phyloP scores from a whole-genome alignment of 768 basidiomycete species.

The Lactarius sanguifluus region DNA sequence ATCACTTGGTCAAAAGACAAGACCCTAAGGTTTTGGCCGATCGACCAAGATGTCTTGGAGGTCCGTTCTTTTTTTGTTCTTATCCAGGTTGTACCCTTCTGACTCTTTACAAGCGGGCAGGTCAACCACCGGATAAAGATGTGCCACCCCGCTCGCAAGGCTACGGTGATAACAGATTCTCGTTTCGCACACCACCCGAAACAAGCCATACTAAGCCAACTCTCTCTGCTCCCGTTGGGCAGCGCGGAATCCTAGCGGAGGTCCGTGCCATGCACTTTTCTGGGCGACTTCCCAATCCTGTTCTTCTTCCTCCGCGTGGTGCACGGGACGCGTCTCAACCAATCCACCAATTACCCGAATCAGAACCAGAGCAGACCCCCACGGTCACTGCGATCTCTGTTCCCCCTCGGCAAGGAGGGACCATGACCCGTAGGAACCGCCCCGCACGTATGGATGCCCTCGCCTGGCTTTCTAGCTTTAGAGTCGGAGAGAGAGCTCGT shows the following conservation, averaged over 20 bases:
- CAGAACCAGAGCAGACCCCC: slow-evolving; percentile 30
- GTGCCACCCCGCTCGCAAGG: slow-evolving; percentile 22
- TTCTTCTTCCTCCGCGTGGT: slow-evolving; percentile 34
- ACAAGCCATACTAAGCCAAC: slow-evolving; percentile 26
- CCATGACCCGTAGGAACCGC: slow-evolving; percentile 50
- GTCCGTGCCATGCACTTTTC: slow-evolving; percentile 54
- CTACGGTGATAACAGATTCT: slow-evolving; percentile 37
- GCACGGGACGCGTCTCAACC: slow-evolving; percentile 6
- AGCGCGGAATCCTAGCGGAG: slow-evolving; percentile 67
- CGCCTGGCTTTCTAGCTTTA: slow-evolving; percentile 73
- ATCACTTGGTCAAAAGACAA: slow-evolving; percentile 90
- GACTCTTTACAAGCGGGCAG: slow-evolving; percentile 33
- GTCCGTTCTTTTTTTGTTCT: slow-evolving; percentile 39
- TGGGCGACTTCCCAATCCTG: slow-evolving; percentile 29
- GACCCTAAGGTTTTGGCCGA: slow-evolving; percentile 88
- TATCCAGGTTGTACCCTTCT: not conserved
- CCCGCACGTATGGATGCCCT: slow-evolving; percentile 60
- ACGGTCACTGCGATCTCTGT: slow-evolving; percentile 26
- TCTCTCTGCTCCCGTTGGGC: slow-evolving; percentile 67
- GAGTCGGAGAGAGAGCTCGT: slow-evolving; percentile 50
- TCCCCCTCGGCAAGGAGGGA: slow-evolving; percentile 32
- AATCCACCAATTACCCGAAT: slow-evolving; percentile 20
- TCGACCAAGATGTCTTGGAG: slow-evolving; percentile 68
- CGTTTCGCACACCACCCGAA: slow-evolving; percentile 58
- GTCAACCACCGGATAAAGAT: slow-evolving; percentile 28